Conservation (phyloP, 176 grass and related monocot species). For the Ananas comosus region DNA sequence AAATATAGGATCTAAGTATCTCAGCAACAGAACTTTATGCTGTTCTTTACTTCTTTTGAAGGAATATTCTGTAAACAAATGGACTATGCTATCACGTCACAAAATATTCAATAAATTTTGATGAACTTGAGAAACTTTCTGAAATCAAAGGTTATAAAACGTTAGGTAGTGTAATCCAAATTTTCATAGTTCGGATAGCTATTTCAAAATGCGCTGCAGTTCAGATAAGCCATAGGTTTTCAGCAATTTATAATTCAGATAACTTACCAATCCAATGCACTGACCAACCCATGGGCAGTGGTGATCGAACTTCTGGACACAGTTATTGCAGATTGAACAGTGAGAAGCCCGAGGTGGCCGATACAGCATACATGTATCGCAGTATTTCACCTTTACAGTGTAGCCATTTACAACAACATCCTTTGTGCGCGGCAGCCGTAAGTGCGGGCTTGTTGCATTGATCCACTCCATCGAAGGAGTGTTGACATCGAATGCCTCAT, state of each 20-base stretch:
- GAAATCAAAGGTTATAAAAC: too few relatives aligned
- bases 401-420: slow-evolving; percentile 57
- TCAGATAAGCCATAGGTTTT: too few relatives aligned
- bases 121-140: too few relatives aligned
- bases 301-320: slow-evolving; percentile 83
- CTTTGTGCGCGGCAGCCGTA: slow-evolving; percentile 52
- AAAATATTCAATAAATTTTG: too few relatives aligned
- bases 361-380: slow-evolving; percentile 78
- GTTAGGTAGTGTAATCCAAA: too few relatives aligned
- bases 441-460: slow-evolving; percentile 41
- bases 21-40: neutral
- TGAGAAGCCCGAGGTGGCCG: slow-evolving; percentile 75
- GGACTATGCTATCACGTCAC: too few relatives aligned
- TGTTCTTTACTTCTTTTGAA: neutral
- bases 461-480: slow-evolving; percentile 69
- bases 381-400: slow-evolving; percentile 77
- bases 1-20: neutral
- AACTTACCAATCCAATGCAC: slow-evolving; percentile 65
- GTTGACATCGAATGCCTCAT: neutral
- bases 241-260: neutral
- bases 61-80: too few relatives aligned
- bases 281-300: slow-evolving; percentile 98
- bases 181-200: too few relatives aligned
- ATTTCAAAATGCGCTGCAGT: too few relatives aligned
- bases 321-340: slow-evolving; percentile 91